Evolutionary conservation across 2,329 filamentous ascomycete species (phyloP).

Genomic region (Aspergillus clavatus): DNA sequence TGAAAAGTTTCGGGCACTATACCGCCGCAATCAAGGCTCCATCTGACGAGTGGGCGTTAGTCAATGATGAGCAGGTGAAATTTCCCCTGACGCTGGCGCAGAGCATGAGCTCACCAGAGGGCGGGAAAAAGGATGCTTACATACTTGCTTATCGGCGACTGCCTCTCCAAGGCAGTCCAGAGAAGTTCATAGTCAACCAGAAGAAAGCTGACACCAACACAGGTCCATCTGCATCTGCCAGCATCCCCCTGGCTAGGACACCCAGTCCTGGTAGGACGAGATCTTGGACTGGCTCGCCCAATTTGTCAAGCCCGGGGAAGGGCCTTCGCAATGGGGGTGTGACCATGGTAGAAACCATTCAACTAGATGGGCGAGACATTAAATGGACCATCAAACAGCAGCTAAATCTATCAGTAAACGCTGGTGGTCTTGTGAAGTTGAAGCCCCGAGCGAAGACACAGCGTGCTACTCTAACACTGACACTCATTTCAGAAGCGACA

Average conservation of each 20-base stretch:
- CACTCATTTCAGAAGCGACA: slow-evolving; percentile 6
- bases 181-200: not conserved
- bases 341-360: slow-evolving; percentile 7
- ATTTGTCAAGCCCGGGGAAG: not conserved
- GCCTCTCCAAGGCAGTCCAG: slow-evolving; percentile 1
- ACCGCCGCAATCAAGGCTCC: slow-evolving; percentile 17
- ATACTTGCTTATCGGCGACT: slow-evolving; percentile 21
- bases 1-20: slow-evolving; percentile 19
- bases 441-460: slow-evolving; percentile 7
- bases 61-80: slow-evolving; percentile 10
- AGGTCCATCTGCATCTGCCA: not conserved
- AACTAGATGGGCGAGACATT: slow-evolving; percentile 5
- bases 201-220: not conserved
- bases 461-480: slow-evolving; percentile 8
- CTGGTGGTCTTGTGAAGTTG: slow-evolving; percentile 7
- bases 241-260: not conserved
- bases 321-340: not conserved
- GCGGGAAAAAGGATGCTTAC: slow-evolving; percentile 5
- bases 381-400: slow-evolving; percentile 9
- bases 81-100: not conserved
- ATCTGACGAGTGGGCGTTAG: slow-evolving; percentile 13
- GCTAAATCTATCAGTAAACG: slow-evolving; percentile 2
- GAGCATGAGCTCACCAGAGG: not conserved
- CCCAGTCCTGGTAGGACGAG: not conserved
- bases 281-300: no score